Conservation (phyloP, 2,329 filamentous ascomycete genomes). For the Ilyonectria destructans region DNA sequence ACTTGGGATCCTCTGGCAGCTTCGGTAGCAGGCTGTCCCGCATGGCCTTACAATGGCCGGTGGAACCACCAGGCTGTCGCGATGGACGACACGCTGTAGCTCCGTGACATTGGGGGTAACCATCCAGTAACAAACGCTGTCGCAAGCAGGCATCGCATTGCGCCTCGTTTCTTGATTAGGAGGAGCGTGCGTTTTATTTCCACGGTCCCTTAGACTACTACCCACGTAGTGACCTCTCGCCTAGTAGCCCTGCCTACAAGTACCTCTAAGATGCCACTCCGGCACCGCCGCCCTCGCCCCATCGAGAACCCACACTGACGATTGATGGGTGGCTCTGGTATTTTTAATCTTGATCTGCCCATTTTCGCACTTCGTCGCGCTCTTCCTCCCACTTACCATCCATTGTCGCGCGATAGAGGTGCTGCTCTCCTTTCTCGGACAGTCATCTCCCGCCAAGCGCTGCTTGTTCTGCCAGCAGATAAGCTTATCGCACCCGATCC, state of each 20-base stretch:
- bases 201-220: not conserved
- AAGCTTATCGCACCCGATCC: conserved; percentile 25
- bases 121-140: conserved; percentile 15
- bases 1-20: conserved; percentile 7
- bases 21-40: not conserved
- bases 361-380: not conserved
- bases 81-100: not conserved
- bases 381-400: conserved; percentile 12
- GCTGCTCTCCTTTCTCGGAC: not conserved
- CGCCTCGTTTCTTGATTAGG: conserved; percentile 13
- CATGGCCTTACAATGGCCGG: not conserved
- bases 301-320: conserved; percentile 29
- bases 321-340: conserved; percentile 11
- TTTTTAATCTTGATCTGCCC: conserved; percentile 17
- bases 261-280: conserved; percentile 15
- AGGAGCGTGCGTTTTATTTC: conserved; percentile 20
- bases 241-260: not conserved
- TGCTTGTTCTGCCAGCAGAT: conserved; percentile 8
- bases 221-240: not conserved
- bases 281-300: conserved; percentile 27
- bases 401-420: conserved; percentile 1
- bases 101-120: not conserved
- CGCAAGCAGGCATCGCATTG: conserved; percentile 20
- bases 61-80: not conserved
- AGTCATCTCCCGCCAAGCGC: conserved; percentile 1